Conservation (phyloP, 2,329 filamentous ascomycete species). For the Diaporthe vexans region DNA sequence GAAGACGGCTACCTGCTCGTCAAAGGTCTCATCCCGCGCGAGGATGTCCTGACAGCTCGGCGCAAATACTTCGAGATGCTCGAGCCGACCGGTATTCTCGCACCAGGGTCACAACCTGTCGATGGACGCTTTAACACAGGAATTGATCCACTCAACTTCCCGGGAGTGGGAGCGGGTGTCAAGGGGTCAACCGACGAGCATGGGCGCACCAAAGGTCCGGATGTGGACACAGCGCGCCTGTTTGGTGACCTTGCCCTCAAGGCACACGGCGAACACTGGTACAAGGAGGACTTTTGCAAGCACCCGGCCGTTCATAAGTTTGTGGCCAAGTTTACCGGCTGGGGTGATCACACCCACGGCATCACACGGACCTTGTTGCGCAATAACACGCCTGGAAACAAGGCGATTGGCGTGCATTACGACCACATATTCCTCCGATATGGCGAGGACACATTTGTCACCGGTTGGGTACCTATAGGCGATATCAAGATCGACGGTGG, state of each 20-base stretch:
- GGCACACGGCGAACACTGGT: neutral
- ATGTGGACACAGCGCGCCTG: neutral
- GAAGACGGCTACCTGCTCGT: conserved; percentile 68
- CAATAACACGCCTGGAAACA: conserved; percentile 69
- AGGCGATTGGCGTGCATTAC: conserved; percentile 72
- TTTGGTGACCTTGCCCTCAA: conserved; percentile 4
- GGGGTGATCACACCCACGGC: conserved; percentile 62
- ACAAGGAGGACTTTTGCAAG: conserved; percentile 47
- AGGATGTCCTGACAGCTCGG: conserved; percentile 65
- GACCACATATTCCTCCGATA: conserved; percentile 70
- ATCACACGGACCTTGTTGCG: conserved; percentile 65
- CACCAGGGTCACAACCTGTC: conserved; percentile 63
- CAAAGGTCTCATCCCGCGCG: conserved; percentile 66
- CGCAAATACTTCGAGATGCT: conserved; percentile 67
- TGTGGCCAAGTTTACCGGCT: conserved; percentile 65
- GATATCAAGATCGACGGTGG: conserved; percentile 67
- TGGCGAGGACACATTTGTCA: conserved; percentile 67
- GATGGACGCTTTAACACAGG: conserved; percentile 66
- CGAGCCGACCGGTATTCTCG: conserved; percentile 67
- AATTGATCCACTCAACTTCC: conserved; percentile 59
- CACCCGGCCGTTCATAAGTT: conserved; percentile 65
- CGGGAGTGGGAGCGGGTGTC: conserved; percentile 66
- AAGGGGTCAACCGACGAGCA: conserved; percentile 45
- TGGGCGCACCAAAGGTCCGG: neutral
- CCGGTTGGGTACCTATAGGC: conserved; percentile 70